Evolutionary conservation across 495 filamentous ascomycete genomes (phyloP).

Genomic region (Friedmanniomyces simplex): DNA sequence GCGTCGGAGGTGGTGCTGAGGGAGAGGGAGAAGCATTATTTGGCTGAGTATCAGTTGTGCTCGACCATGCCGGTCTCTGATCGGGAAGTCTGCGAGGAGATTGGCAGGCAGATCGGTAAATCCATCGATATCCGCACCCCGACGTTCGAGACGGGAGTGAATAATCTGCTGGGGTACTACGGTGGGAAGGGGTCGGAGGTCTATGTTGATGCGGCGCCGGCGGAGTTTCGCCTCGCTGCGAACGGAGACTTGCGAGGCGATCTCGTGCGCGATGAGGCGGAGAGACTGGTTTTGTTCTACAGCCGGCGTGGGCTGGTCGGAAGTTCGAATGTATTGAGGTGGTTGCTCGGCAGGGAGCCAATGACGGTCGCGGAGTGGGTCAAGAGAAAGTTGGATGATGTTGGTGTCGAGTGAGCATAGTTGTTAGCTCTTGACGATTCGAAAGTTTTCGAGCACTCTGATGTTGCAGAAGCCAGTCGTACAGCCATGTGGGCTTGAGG

Average conservation of each 20-base stretch:
- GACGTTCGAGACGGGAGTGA: slow-evolving; percentile 11
- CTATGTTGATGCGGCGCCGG: neutral
- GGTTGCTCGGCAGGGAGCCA: slow-evolving; percentile 28
- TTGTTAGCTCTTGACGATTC: too few relatives aligned
- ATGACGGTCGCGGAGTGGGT: slow-evolving; percentile 13
- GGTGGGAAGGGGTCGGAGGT: neutral
- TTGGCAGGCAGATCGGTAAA: slow-evolving; percentile 7
- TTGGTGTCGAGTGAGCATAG: too few relatives aligned
- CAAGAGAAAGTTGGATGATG: neutral
- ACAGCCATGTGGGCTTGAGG: too few relatives aligned
- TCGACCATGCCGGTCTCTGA: slow-evolving; percentile 25
- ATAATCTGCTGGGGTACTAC: neutral
- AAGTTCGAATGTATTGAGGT: slow-evolving; percentile 30
- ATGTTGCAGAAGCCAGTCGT: too few relatives aligned
- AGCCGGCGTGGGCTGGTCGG: slow-evolving; percentile 27
- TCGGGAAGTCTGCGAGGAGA: slow-evolving; percentile 2
- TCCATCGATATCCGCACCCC: neutral
- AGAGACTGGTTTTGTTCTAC: slow-evolving; percentile 31
- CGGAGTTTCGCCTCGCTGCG: slow-evolving; percentile 8
- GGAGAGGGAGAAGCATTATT: slow-evolving; percentile 26
- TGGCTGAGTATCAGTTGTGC: slow-evolving; percentile 13
- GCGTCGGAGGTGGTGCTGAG: slow-evolving; percentile 4
- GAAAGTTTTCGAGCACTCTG: too few relatives aligned
- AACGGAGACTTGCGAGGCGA: slow-evolving; percentile 2
- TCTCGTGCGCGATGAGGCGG: slow-evolving; percentile 18